phyloP scores from a whole-genome alignment of 352 stramenopile genomes.

The Globisporangium lucens region DNA sequence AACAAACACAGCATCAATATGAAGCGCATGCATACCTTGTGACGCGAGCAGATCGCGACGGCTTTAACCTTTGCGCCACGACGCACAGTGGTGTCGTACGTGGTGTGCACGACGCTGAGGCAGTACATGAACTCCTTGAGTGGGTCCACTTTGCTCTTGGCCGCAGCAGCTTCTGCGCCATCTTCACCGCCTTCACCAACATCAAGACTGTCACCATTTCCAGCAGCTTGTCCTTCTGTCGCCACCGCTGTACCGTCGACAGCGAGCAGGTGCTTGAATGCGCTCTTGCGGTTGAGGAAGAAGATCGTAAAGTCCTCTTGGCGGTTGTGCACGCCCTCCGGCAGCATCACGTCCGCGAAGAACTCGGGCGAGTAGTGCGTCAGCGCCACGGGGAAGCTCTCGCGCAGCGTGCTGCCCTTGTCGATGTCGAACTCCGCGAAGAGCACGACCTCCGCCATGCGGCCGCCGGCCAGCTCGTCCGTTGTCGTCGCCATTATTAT shows the following conservation, averaged over 20 bases:
- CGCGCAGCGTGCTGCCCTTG: slow-evolving; percentile 82
- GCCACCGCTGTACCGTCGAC: not conserved
- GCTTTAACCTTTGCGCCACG: slow-evolving; percentile 80
- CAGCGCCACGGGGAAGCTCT: slow-evolving; percentile 58
- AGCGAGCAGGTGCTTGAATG: slow-evolving; percentile 8
- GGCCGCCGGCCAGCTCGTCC: slow-evolving; percentile 1
- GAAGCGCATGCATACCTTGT: slow-evolving; percentile 42
- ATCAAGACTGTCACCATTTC: not conserved
- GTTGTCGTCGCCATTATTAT: slow-evolving; percentile 11
- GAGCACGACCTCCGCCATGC: slow-evolving; percentile 68
- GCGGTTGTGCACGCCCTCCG: slow-evolving; percentile 87
- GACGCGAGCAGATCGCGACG: slow-evolving; percentile 74
- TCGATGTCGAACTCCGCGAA: slow-evolving; percentile 87
- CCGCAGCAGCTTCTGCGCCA: slow-evolving; percentile 6
- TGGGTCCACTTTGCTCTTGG: slow-evolving; percentile 25
- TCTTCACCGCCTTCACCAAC: slow-evolving; percentile 1
- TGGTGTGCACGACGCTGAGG: slow-evolving; percentile 82
- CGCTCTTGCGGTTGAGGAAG: slow-evolving; percentile 76
- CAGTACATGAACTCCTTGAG: slow-evolving; percentile 85
- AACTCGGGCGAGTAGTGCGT: slow-evolving; percentile 85
- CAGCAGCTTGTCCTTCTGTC: not conserved
- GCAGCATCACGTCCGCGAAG: slow-evolving; percentile 87
- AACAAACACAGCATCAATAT: not conserved
- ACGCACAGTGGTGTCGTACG: slow-evolving; percentile 64
- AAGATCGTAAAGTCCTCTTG: slow-evolving; percentile 85